Conservation (phyloP, 2,329 filamentous ascomycete species). For the Aschersonia sp. region DNA sequence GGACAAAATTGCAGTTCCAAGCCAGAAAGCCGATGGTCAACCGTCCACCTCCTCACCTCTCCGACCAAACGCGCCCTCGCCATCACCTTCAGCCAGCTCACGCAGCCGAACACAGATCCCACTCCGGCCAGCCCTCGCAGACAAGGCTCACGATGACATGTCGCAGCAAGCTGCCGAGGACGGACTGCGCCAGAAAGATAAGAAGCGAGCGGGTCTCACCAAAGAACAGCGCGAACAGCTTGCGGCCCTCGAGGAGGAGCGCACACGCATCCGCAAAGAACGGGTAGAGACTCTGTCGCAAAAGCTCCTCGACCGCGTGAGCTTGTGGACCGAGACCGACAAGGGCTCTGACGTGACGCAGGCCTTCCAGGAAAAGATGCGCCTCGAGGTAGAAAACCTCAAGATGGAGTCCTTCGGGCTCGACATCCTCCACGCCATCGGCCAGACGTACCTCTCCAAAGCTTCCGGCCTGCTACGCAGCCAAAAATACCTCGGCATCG, state of each 20-base stretch:
- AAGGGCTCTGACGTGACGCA: conserved; percentile 71
- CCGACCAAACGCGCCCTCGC: conserved; percentile 21
- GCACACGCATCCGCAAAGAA: conserved; percentile 71
- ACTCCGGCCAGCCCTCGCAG: conserved; percentile 75
- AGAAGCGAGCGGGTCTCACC: conserved; percentile 74
- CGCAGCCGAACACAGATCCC: conserved; percentile 43
- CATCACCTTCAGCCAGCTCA: conserved; percentile 26
- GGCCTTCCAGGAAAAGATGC: conserved; percentile 88
- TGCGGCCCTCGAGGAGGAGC: conserved; percentile 75
- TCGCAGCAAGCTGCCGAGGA: conserved; percentile 53
- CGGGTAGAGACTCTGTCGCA: conserved; percentile 70
- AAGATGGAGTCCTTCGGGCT: conserved; percentile 99
- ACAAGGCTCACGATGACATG: conserved; percentile 59
- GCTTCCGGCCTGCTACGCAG: conserved; percentile 78
- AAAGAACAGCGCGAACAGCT: conserved; percentile 93
- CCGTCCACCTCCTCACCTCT: conserved; percentile 15
- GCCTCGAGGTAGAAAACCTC: conserved; percentile 88
- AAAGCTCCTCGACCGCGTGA: conserved; percentile 81
- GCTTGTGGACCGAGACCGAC: conserved; percentile 95
- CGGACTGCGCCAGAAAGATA: conserved; percentile 37
- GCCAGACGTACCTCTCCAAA: conserved; percentile 79
- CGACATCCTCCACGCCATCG: conserved; percentile 91
- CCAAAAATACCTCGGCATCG: conserved; percentile 93
- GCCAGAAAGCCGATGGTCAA: neutral
- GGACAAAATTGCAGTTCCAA: conserved; percentile 14